Evolutionary conservation across 2,329 filamentous ascomycete species (phyloP).

Genomic region (Aspergillus puulaauensis): DNA sequence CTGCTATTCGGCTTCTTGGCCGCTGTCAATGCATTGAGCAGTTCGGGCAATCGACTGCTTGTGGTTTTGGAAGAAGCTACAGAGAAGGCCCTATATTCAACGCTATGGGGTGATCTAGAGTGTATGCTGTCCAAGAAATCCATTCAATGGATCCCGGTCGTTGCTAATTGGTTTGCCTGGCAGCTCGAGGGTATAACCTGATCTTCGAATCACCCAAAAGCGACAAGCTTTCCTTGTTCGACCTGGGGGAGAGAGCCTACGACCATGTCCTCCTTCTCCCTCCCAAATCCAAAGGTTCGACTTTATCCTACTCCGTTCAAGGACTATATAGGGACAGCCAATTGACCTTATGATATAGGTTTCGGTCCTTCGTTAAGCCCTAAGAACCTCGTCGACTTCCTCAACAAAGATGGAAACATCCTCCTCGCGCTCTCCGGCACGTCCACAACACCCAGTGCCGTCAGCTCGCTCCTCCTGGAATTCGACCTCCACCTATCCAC

Average conservation of each 20-base stretch:
- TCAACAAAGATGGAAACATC: slow-evolving; percentile 89
- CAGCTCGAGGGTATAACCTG: slow-evolving; percentile 80
- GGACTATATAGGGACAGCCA: slow-evolving; percentile 5
- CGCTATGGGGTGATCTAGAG: slow-evolving; percentile 60
- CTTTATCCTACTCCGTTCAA: not conserved
- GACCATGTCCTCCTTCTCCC: slow-evolving; percentile 91
- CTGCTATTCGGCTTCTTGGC: slow-evolving; percentile 62
- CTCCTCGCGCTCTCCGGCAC: slow-evolving; percentile 78
- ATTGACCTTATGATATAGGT: slow-evolving; percentile 52
- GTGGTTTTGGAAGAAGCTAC: slow-evolving; percentile 80
- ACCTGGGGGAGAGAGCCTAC: slow-evolving; percentile 81
- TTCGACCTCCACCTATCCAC: slow-evolving; percentile 84
- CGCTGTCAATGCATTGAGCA: slow-evolving; percentile 68
- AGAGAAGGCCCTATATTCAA: slow-evolving; percentile 80
- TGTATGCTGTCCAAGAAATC: slow-evolving; percentile 29
- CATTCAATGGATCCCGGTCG: slow-evolving; percentile 1
- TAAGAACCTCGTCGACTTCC: slow-evolving; percentile 81
- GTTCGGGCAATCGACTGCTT: slow-evolving; percentile 74
- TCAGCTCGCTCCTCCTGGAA: slow-evolving; percentile 79
- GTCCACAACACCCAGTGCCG: slow-evolving; percentile 66
- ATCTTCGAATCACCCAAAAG: slow-evolving; percentile 81
- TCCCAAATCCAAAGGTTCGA: slow-evolving; percentile 79
- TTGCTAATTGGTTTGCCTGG: slow-evolving; percentile 9
- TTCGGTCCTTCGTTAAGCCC: slow-evolving; percentile 87
- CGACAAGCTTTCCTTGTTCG: slow-evolving; percentile 73